phyloP scores from a whole-genome alignment of 495 filamentous ascomycete species.

The Xylaria nigripes region DNA sequence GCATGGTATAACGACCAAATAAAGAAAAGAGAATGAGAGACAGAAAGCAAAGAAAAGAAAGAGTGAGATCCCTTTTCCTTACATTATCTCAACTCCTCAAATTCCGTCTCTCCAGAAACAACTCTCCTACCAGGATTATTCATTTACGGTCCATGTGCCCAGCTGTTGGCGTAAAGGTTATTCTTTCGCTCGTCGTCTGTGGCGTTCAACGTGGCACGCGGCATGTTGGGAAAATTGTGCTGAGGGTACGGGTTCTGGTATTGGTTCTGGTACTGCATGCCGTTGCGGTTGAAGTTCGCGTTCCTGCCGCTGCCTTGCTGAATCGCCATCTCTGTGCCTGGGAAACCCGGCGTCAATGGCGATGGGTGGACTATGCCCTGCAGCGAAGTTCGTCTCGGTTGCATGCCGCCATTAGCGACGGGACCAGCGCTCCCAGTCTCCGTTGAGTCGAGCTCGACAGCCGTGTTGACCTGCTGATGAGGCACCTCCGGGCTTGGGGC shows the following conservation, averaged over 20 bases:
- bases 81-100: neutral
- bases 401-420: too few relatives aligned
- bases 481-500: neutral
- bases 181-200: constrained; percentile 8
- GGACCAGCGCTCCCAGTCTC: neutral
- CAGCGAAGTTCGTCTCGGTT: neutral
- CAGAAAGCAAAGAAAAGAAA: neutral
- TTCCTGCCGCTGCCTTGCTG: neutral
- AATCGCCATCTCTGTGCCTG: constrained; percentile 1
- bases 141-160: constrained; percentile 10
- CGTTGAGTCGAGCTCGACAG: constrained; percentile 10
- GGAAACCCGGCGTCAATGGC: constrained; percentile 8
- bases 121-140: neutral
- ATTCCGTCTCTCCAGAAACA: too few relatives aligned
- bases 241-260: neutral
- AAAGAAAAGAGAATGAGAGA: neutral
- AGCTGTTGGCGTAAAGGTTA: constrained; percentile 20
- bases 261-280: neutral
- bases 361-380: neutral
- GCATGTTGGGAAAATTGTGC: neutral
- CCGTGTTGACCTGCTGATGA: neutral
- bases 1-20: neutral
- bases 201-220: constrained; percentile 13
- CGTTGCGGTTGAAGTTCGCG: neutral
- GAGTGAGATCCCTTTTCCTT: neutral